These are phyloP conservation scores for Venturia effusa DNA, from an alignment of 2,329 filamentous ascomycete genomes.

Conservation along the genomic window DNA sequence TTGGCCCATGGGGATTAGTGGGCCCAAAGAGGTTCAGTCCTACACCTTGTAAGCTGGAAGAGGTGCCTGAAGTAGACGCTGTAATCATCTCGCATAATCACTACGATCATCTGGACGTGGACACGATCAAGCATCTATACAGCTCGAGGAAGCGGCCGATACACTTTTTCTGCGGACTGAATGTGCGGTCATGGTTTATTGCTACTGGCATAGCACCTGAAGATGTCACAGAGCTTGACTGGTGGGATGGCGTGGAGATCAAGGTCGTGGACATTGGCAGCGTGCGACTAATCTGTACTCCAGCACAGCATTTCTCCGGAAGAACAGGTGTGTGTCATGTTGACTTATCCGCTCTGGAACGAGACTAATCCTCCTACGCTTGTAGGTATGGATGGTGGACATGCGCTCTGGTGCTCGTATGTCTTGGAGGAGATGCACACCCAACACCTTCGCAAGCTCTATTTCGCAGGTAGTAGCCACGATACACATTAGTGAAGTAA, in stretches of 20 bases:
- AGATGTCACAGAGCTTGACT: slow-evolving; percentile 37
- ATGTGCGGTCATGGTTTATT: slow-evolving; percentile 27
- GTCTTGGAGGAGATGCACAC: slow-evolving; percentile 23
- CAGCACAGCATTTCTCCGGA: slow-evolving; percentile 37
- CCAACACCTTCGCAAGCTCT: slow-evolving; percentile 20
- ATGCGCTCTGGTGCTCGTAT: slow-evolving; percentile 39
- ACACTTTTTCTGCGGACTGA: slow-evolving; percentile 33
- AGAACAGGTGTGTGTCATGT: slow-evolving; percentile 19
- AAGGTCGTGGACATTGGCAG: slow-evolving; percentile 23
- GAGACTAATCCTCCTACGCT: background rate
- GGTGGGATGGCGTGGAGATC: slow-evolving; percentile 36
- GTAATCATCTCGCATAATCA: slow-evolving; percentile 40
- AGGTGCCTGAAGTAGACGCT: slow-evolving; percentile 41
- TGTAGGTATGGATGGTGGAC: slow-evolving; percentile 18
- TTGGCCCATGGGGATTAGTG: slow-evolving; percentile 33
- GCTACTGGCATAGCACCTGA: slow-evolving; percentile 26
- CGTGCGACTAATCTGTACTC: slow-evolving; percentile 34
- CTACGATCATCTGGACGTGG: slow-evolving; percentile 43
- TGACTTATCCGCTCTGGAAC: slow-evolving; percentile 18
- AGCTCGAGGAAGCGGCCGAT: slow-evolving; percentile 25
- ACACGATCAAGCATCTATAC: slow-evolving; percentile 33
- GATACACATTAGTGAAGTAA: background rate
- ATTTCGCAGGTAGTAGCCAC: slow-evolving; percentile 26
- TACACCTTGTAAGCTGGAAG: slow-evolving; percentile 37
- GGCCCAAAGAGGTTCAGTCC: slow-evolving; percentile 43